phyloP scores from a whole-genome alignment of 192 early-diverging fungal species.

The Rhizoclosmatium globosum region DNA sequence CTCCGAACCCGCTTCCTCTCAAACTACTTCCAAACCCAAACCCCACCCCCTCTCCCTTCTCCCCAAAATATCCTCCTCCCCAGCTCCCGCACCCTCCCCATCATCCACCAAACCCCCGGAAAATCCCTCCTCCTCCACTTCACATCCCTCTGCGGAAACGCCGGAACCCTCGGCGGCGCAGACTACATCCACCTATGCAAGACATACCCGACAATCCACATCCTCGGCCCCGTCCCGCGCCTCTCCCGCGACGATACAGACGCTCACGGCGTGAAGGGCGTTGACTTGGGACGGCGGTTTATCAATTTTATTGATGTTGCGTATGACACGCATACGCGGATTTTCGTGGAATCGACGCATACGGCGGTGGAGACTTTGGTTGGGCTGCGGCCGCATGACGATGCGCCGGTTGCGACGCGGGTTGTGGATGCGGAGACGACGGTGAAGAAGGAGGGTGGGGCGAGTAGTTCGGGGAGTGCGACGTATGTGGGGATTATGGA shows the following conservation, averaged over 20 bases:
- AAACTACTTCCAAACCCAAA: background rate
- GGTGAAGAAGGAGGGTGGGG: slow-evolving; percentile 22
- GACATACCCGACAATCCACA: background rate
- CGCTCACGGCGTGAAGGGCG: slow-evolving; percentile 1
- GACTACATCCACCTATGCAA: slow-evolving; percentile 8
- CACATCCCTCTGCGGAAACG: slow-evolving; percentile 15
- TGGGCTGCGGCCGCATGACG: background rate
- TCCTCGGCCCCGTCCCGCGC: slow-evolving; percentile 1
- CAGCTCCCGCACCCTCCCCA: background rate
- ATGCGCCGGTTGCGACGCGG: no score
- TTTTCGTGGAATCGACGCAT: slow-evolving; percentile 12
- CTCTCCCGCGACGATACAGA: slow-evolving; percentile 1
- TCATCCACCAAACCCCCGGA: background rate
- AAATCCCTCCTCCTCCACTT: background rate
- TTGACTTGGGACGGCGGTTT: slow-evolving; percentile 27
- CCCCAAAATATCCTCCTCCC: background rate
- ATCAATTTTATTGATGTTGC: slow-evolving; percentile 34
- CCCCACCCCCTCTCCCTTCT: background rate
- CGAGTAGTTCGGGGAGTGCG: background rate
- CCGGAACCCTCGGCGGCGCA: slow-evolving; percentile 11
- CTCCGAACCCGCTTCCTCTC: background rate
- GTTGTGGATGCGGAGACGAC: background rate
- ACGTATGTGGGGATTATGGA: slow-evolving; percentile 38
- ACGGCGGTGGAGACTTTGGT: background rate
- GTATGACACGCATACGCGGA: slow-evolving; percentile 20